A percentile compares a stretch with the other conserved stretches of the same genome.
Conservation (phyloP, 345 rosid genomes). For the Balakata baccata region DNA sequence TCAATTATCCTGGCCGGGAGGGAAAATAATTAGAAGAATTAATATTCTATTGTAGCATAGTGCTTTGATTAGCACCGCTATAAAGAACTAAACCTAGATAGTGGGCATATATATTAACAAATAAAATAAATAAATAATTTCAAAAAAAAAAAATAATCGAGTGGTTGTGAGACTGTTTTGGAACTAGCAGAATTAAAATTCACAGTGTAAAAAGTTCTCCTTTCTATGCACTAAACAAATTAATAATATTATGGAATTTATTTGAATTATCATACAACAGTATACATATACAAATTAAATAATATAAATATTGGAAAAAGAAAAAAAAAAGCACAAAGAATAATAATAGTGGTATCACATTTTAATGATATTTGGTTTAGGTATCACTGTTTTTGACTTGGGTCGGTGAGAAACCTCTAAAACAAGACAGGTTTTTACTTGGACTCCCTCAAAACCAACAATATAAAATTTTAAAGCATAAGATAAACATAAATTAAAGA, state of each 20-base stretch:
- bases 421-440: slow-evolving; percentile 7
- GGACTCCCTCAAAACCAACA: slow-evolving; percentile 27
- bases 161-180: too few relatives aligned
- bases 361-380: slow-evolving; percentile 14
- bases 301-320: slow-evolving; percentile 1
- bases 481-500: too few relatives aligned
- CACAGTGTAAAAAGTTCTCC: background rate
- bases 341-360: slow-evolving; percentile 13
- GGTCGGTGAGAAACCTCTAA: slow-evolving; percentile 37
- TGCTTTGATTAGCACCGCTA: too few relatives aligned
- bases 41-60: too few relatives aligned
- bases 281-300: slow-evolving; percentile 18
- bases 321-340: slow-evolving; percentile 10
- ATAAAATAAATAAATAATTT: too few relatives aligned
- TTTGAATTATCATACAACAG: slow-evolving; percentile 20
- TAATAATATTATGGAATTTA: slow-evolving; percentile 11
- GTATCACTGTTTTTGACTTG: slow-evolving; percentile 30
- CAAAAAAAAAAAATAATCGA: too few relatives aligned
- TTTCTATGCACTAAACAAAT: background rate
- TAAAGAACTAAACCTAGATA: background rate
- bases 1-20: too few relatives aligned
- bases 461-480: background rate
- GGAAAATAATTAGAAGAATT: too few relatives aligned
- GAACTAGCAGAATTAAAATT: background rate
- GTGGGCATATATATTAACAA: slow-evolving; percentile 8